These are phyloP conservation scores for Eremochloa ophiuroides DNA, from an alignment of 176 grass and related monocot genomes.

Conservation along the genomic window DNA sequence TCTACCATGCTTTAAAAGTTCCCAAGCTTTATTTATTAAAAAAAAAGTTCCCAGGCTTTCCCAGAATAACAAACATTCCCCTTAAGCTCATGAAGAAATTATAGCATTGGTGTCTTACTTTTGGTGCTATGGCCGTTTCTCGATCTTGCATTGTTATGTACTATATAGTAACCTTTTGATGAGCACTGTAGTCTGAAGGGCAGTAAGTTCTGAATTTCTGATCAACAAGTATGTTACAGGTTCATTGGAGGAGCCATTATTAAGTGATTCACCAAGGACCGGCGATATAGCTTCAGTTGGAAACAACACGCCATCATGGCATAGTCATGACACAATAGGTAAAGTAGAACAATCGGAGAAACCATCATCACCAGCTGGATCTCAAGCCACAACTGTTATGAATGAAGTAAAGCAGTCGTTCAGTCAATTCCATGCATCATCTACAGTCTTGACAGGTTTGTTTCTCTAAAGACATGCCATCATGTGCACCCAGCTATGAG, in stretches of 20 bases:
- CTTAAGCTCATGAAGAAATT: not conserved
- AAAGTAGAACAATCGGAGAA: not conserved
- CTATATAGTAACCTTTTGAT: not conserved
- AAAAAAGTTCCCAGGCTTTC: not conserved
- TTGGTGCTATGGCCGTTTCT: not conserved
- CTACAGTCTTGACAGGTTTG: constrained; percentile 12
- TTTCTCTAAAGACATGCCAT: constrained; percentile 14
- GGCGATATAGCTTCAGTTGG: not conserved
- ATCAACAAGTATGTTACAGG: constrained; percentile 28
- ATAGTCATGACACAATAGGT: not conserved
- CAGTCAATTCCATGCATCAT: not conserved
- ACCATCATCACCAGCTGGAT: constrained; percentile 17
- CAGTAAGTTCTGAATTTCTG: not conserved
- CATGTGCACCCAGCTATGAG: not conserved
- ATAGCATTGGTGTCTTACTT: not conserved
- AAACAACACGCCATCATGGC: not conserved
- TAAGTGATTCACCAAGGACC: not conserved
- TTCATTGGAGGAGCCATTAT: constrained; percentile 5
- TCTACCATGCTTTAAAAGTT: not conserved
- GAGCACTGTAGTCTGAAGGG: not conserved
- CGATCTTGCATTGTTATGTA: not conserved
- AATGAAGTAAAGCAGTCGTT: not conserved
- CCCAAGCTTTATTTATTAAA: not conserved
- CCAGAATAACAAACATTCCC: not conserved
- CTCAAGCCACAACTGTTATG: not conserved